A percentile compares a stretch with the other conserved stretches of the same genome.
Conservation (phyloP, 2,329 filamentous ascomycete species). For the Chrysoporthe deuterocubensis region DNA sequence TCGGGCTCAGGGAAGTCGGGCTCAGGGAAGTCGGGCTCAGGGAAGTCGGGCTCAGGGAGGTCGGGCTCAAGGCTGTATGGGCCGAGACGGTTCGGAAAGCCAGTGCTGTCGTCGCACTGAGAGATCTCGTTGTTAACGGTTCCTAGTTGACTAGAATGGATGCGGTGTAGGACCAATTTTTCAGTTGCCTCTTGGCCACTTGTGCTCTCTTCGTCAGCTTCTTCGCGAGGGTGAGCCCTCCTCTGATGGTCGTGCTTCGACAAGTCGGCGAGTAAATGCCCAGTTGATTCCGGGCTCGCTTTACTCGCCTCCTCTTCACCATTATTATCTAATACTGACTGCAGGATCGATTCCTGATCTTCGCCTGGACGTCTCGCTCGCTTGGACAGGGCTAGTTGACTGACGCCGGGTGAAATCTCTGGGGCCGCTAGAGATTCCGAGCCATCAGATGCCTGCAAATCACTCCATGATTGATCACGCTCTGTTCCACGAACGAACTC, state of each 20-base stretch:
- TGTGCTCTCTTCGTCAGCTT: background rate
- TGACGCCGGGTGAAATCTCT: constrained; percentile 23
- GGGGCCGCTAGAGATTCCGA: background rate
- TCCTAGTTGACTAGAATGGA: background rate
- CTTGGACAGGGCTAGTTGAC: constrained; percentile 12
- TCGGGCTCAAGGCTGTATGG: background rate
- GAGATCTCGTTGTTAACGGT: background rate
- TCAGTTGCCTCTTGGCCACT: background rate
- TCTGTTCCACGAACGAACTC: constrained; percentile 29
- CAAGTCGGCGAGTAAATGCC: background rate
- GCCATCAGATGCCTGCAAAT: background rate
- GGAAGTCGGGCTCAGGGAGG: background rate
- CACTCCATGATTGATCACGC: constrained; percentile 21
- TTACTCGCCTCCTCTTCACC: background rate
- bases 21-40: no score
- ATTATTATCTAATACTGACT: background rate
- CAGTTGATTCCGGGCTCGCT: background rate
- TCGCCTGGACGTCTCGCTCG: background rate
- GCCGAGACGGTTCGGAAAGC: background rate
- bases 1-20: no score
- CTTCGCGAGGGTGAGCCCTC: background rate
- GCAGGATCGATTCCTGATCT: no score
- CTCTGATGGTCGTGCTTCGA: background rate
- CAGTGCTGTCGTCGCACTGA: background rate
- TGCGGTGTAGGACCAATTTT: background rate